Evolutionary conservation across 2,329 filamentous ascomycete species (phyloP).

Genomic region (Aspergillus quadricinctus): DNA sequence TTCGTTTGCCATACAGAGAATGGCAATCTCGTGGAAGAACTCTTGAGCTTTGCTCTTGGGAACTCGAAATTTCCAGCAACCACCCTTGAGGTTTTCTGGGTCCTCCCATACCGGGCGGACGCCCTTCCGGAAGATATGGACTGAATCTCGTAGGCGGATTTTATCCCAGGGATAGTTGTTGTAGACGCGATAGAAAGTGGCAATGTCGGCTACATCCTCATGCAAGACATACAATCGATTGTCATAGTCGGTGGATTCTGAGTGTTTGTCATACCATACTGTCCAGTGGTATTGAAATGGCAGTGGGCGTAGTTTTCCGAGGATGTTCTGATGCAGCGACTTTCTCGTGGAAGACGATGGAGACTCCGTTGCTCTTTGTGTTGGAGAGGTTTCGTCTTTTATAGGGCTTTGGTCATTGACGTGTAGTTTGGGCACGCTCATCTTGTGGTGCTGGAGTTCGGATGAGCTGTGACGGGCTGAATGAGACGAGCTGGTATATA

Average conservation of each 20-base stretch:
- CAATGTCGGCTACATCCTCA: constrained; percentile 40
- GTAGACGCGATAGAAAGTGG: constrained; percentile 69
- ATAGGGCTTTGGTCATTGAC: constrained; percentile 17
- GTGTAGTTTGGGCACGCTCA: constrained; percentile 20
- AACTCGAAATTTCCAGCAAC: constrained; percentile 89
- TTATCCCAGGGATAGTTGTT: constrained; percentile 75
- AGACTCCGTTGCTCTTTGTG: constrained; percentile 1
- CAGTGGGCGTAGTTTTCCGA: constrained; percentile 43
- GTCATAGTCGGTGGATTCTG: constrained; percentile 25
- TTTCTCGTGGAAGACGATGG: constrained; percentile 24
- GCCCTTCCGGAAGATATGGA: constrained; percentile 75
- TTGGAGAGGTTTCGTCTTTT: constrained; percentile 11
- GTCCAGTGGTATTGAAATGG: constrained; percentile 47
- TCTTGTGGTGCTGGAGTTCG: constrained; percentile 3
- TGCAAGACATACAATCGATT: constrained; percentile 36
- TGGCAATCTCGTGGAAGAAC: constrained; percentile 35
- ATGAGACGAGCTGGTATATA: background rate
- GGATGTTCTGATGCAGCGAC: constrained; percentile 40
- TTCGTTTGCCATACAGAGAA: constrained; percentile 36
- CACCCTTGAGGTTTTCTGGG: constrained; percentile 76
- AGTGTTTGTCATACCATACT: constrained; percentile 45
- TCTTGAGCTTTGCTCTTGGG: constrained; percentile 65
- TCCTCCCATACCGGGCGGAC: constrained; percentile 81
- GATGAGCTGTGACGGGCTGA: background rate
- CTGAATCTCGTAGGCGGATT: constrained; percentile 71